Evolutionary conservation across 2,329 filamentous ascomycete genomes (phyloP), one percentile per base, ranked within the genome.

Genomic region (Ustulina deusta): DNA sequence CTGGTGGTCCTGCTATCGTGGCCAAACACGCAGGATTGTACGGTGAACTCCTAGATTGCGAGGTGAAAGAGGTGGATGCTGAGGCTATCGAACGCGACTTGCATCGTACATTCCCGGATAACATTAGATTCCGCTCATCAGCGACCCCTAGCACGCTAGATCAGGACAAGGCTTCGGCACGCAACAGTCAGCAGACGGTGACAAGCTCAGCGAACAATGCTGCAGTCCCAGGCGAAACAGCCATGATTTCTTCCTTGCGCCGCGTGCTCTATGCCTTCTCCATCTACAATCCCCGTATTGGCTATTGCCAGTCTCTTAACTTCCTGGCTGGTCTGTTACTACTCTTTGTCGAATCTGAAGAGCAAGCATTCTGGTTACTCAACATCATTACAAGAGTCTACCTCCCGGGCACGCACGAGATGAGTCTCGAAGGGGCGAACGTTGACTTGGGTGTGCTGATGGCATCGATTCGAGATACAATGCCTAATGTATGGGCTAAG

Each of bases 241-340:
- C 88, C 13, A 93, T 97, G 74, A 91, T 98, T 61, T 86, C 90
- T 42, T 90, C 93, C 4, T 86, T 98, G 7, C 91, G 95, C 34
- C 89, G 93, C 46, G 93, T 98, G 0, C 83, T 98, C 29, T 92
- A 93, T 75, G 94, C 94, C 11, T 98, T 97, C 79, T 90, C 95
- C 1, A 87, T 97, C 48, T 93, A 97, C 81, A 97, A 97, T 74
- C 94, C 95, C 0, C 88, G 88, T 62, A 97, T 97, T 73, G 95
- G 95, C 15, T 98, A 98, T 79, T 98, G 95, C 76, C 95, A 98
- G 78, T 97, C 93, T 22, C 87, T 98, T 34, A 98, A 98, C 79
- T 98, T 98, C 80, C 87, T 98, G 58, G 94, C 95, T 4, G 95
- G 94, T 3, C 86, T 98, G 60, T 84, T 98, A 1, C 88, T 98